Evolutionary conservation across 169 alveolate species (phyloP), one percentile per base, ranked within the genome.

Genomic region (Fabrea salina): DNA sequence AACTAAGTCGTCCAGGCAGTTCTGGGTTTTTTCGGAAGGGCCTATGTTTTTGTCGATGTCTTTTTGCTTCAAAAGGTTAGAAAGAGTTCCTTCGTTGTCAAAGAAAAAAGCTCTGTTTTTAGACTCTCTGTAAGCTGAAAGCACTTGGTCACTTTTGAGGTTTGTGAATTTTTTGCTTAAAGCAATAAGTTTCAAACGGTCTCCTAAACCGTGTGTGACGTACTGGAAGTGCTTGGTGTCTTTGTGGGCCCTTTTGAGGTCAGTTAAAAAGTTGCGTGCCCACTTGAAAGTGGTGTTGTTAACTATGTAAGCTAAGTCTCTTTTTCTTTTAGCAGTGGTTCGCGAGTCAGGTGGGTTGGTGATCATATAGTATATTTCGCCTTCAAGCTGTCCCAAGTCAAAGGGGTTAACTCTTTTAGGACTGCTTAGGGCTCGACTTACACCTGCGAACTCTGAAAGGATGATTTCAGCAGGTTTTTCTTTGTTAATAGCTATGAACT

Each of bases 361-460:
- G 13, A 51, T 30, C n/a, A 40, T n/a, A 16, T 72, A 11, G n/a
- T 27, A 7, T 8, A 72, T 72, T n/a, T 33, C 80, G 2, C 19
- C 43, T 44, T 51, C 50, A 22, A 72, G 53, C 19, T 47, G 40
- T 8, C 19, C n/a, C 27, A 44, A 27, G 47, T 51, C n/a, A 51
- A 50, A 72, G 11, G 80, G 80, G 35, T 72, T 72, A 19, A 72
- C 71, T 51, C 54, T 72, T 44, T 13, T 27, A 2, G 47, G 40
- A 27, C 70, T 50, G 70, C 33, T 72, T 4, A 72, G 19, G 7
- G 71, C 70, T 47, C 58, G 47, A 35, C 72, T 72, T 8, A 51
- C 70, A 22, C 80, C 80, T 7, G 80, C 54, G 50, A 72, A 72
- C 51, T 72, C 80, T 19, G 71, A 50, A 7, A 72, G 40, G 22